Conservation (phyloP, 129 eudicot species). For the Flaveria sonorensis region DNA sequence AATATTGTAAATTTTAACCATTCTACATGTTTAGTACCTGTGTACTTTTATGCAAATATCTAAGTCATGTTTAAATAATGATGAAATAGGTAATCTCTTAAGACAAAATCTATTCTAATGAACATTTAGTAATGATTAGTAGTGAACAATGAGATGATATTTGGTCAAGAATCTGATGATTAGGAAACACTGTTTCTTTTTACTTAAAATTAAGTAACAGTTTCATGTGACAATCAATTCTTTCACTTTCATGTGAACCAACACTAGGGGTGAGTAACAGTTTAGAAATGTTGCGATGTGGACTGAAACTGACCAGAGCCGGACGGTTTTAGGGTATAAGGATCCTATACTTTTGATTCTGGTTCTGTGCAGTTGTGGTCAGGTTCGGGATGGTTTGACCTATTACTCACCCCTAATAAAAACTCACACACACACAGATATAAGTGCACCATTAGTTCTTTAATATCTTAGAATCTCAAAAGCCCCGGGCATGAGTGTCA, state of each 20-base stretch:
- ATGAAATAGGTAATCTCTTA: not conserved
- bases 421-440: not conserved
- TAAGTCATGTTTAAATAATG: not conserved
- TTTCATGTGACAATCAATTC: not conserved
- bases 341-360: too few species aligned
- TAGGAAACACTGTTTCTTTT: not conserved
- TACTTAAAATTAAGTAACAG: not conserved
- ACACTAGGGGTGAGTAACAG: too few species aligned
- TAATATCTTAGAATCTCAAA: too few species aligned
- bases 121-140: not conserved
- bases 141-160: not conserved
- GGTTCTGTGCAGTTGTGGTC: too few species aligned
- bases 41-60: not conserved
- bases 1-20: not conserved
- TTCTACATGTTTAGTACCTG: not conserved
- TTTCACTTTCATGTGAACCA: not conserved
- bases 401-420: too few species aligned
- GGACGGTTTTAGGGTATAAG: too few species aligned
- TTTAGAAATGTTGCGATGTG: too few species aligned
- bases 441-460: not conserved
- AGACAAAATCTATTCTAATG: not conserved
- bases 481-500: too few species aligned
- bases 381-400: too few species aligned
- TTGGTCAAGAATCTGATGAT: not conserved
- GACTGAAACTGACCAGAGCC: too few species aligned